Base-by-base conservation (phyloP, 2,329 filamentous ascomycete genomes). In the Verticillium albo-atrum region DNA sequence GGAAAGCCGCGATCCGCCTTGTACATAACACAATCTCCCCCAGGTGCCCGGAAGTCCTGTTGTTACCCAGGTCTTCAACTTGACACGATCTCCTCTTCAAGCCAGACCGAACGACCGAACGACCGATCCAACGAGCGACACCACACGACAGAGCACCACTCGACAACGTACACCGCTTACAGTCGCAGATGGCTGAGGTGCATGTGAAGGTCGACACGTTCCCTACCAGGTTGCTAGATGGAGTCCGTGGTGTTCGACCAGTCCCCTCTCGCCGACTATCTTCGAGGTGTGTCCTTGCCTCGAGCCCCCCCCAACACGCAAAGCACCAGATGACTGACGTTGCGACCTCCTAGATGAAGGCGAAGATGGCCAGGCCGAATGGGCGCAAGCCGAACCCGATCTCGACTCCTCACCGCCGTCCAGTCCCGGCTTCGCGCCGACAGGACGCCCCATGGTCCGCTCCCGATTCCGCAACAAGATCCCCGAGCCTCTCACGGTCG, bases 161-260 rank as follows among this genome's bases (percentile, higher is more conserved):
- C 42, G 42, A 50, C 42, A 12, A 50, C 42, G 42, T 50, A 50
- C 42, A 50, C 42, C 20, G 42, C 42, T 50, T 50, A 20, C n/a
- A 50, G 42, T 50, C 42, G 61, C 62, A 60, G 59, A 64, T 64
- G 61, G 62, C 61, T 58, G 58, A 57, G 59, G 47, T 61, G 61
- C 59, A 58, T 61, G 58, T 60, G 55, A 58, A 55, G 56, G 59
- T 54, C 59, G 58, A 47, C 37, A 55, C 56, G 42, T 56, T 57
- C 60, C 35, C 35, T 61, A 42, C 59, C 61, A 59, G 55, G 62
- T 61, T 58, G 59, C 54, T 62, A 62, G 60, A 95, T 97, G 93
- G 93, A 97, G 83, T 87, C 90, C 70, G 82, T 97, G 68, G 86
- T 97, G 68, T 90, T 90, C 77, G 86, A 95, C 77, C 88, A 92